phyloP scores from a whole-genome alignment of 108 stramenopile genomes.

The Pseudonitzschia delicatissima region DNA sequence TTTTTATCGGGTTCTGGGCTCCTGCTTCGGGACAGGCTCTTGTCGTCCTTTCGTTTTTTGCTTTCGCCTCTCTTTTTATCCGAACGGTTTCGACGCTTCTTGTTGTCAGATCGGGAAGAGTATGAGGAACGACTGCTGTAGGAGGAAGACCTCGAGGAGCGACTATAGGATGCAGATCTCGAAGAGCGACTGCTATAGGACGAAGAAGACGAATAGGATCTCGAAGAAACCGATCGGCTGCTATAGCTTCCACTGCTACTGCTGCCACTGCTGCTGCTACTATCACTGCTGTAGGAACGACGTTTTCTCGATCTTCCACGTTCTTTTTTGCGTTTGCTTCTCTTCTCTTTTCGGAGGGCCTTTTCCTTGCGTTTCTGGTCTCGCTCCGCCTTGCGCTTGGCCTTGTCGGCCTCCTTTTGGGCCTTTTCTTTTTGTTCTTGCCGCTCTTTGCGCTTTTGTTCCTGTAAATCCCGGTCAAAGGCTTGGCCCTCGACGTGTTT shows the following conservation, averaged over 20 bases:
- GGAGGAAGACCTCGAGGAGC: constrained; percentile 26
- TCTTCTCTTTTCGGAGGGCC: constrained; percentile 18
- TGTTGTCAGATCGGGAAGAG: not conserved
- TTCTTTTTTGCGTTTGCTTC: constrained; percentile 22
- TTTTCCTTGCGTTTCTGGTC: constrained; percentile 40
- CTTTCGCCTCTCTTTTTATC: too few species aligned
- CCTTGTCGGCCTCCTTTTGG: constrained; percentile 29
- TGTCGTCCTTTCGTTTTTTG: too few species aligned
- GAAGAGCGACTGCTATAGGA: constrained; percentile 18
- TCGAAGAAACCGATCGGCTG: constrained; percentile 21
- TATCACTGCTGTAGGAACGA: constrained; percentile 3
- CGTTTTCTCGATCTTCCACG: constrained; percentile 15
- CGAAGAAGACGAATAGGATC: constrained; percentile 14
- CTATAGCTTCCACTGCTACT: constrained; percentile 33
- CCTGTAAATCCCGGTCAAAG: constrained; percentile 78
- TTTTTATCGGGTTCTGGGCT: not conserved
- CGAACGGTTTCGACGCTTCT: not conserved
- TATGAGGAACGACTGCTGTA: constrained; percentile 18
- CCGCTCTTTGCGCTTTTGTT: constrained; percentile 49
- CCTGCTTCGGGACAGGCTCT: too few species aligned
- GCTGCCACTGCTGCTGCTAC: constrained; percentile 23
- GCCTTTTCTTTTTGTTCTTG: constrained; percentile 36
- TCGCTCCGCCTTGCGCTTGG: constrained; percentile 41
- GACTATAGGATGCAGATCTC: constrained; percentile 19
- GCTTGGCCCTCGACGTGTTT: constrained; percentile 73